Percentiles rank a stretch among this genome's conserved stretches.
Evolutionary conservation across 2,329 filamentous ascomycete species (phyloP).

Genomic region (Trichoderma sp.): DNA sequence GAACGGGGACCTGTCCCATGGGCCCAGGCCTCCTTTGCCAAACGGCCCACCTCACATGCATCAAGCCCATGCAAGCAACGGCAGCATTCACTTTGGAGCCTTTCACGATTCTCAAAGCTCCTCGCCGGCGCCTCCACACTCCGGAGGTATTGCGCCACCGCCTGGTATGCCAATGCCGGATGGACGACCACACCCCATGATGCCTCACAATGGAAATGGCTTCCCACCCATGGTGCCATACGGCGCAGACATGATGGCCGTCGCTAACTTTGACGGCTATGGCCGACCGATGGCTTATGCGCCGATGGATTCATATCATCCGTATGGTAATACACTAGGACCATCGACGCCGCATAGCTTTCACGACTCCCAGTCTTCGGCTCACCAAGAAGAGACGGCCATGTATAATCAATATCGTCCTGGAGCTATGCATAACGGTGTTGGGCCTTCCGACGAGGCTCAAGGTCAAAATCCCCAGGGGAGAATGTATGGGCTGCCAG

Average conservation of each 20-base stretch:
- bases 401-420: constrained; percentile 41
- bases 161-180: constrained; percentile 42
- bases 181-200: constrained; percentile 36
- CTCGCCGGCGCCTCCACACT: constrained; percentile 54
- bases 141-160: constrained; percentile 48
- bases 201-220: constrained; percentile 32
- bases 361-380: constrained; percentile 59
- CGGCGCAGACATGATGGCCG: constrained; percentile 36
- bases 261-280: constrained; percentile 37
- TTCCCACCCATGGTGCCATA: constrained; percentile 41
- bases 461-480: constrained; percentile 31
- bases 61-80: constrained; percentile 53
- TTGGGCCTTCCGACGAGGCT: constrained; percentile 32
- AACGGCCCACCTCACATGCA: constrained; percentile 41
- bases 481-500: constrained; percentile 33
- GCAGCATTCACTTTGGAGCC: constrained; percentile 56
- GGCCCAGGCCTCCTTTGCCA: constrained; percentile 34
- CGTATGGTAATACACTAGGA: constrained; percentile 43
- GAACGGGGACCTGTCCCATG: constrained; percentile 36
- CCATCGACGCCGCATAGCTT: constrained; percentile 60
- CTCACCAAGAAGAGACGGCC: constrained; percentile 45
- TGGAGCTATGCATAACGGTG: constrained; percentile 40
- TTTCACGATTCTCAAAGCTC: constrained; percentile 56
- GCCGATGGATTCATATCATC: constrained; percentile 36
- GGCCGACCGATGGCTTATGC: constrained; percentile 38